Evolutionary conservation across 2,329 filamentous ascomycete genomes (phyloP).

Genomic region (Fusarium verticillioides): DNA sequence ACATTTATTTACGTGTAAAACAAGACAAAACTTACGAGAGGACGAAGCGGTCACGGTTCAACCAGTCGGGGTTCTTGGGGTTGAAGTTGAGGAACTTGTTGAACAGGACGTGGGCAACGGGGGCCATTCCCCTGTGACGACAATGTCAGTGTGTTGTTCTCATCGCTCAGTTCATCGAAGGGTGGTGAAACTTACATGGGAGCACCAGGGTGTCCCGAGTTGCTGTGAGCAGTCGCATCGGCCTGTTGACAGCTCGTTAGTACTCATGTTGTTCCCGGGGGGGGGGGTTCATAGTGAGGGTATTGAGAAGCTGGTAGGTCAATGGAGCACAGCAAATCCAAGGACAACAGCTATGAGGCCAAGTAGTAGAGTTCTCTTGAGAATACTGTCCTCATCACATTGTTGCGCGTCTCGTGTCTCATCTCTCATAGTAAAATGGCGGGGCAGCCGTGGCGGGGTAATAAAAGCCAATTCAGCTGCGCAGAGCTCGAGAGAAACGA

Average conservation of each 20-base stretch:
- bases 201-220: constrained; percentile 98
- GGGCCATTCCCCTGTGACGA: constrained; percentile 78
- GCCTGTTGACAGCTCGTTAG: constrained; percentile 67
- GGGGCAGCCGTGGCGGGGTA: constrained; percentile 52
- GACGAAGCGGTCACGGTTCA: constrained; percentile 98
- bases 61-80: constrained; percentile 97
- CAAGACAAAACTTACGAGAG: constrained; percentile 81
- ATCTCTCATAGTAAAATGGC: constrained; percentile 35
- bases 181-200: constrained; percentile 75
- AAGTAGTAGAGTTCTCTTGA: not conserved
- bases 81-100: constrained; percentile 99
- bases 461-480: constrained; percentile 43
- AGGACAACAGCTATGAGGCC: not conserved
- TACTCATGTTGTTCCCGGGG: constrained; percentile 13
- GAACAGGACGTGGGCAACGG: constrained; percentile 94
- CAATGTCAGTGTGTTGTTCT: constrained; percentile 47
- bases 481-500: constrained; percentile 49
- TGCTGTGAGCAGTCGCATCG: constrained; percentile 96
- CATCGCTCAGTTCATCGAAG: constrained; percentile 14
- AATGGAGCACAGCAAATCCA: not conserved
- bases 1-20: not conserved
- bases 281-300: not conserved
- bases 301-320: not conserved
- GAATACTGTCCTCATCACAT: constrained; percentile 20
- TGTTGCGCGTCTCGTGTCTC: constrained; percentile 19